A percentile compares a stretch with the other conserved stretches of the same genome.
These are phyloP conservation scores for Picochlorum sp. DNA, from an alignment of 139 green algal genomes.

Conservation along the genomic window DNA sequence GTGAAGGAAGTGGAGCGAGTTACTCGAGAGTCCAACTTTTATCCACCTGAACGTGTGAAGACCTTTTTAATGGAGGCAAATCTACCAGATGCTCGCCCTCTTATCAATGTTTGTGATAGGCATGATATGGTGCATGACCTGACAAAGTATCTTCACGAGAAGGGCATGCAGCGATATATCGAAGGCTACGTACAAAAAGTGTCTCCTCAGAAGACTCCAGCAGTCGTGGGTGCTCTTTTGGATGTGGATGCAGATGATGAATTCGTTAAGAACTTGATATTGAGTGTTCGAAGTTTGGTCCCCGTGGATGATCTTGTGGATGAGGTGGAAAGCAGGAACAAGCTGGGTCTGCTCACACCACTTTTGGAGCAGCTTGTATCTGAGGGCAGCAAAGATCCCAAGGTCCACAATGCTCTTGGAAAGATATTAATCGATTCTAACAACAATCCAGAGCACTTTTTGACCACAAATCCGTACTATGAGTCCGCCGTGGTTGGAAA, in stretches of 20 bases:
- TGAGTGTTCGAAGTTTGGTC: slow-evolving; percentile 87
- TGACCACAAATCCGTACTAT: slow-evolving; percentile 99
- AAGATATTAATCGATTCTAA: slow-evolving; percentile 99
- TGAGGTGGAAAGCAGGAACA: slow-evolving; percentile 68
- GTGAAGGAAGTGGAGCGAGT: slow-evolving; percentile 94
- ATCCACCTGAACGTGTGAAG: slow-evolving; percentile 83
- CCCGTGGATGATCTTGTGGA: slow-evolving; percentile 73
- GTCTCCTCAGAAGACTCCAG: slow-evolving; percentile 52
- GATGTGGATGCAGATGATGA: slow-evolving; percentile 89
- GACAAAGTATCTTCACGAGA: slow-evolving; percentile 86
- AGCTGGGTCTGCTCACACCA: slow-evolving; percentile 88
- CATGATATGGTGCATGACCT: slow-evolving; percentile 93
- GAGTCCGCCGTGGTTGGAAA: slow-evolving; percentile 72
- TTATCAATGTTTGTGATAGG: slow-evolving; percentile 99
- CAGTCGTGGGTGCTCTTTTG: slow-evolving; percentile 91
- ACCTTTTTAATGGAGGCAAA: slow-evolving; percentile 99
- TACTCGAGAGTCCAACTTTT: slow-evolving; percentile 85
- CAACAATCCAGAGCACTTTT: slow-evolving; percentile 99
- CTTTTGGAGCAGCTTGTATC: slow-evolving; percentile 98
- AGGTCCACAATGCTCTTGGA: slow-evolving; percentile 97
- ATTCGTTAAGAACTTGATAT: slow-evolving; percentile 97
- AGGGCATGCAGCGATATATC: slow-evolving; percentile 93
- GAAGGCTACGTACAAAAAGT: slow-evolving; percentile 99
- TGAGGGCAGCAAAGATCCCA: slow-evolving; percentile 81
- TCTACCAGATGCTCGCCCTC: slow-evolving; percentile 89